Percentiles rank a stretch among this genome's conserved stretches.
phyloP scores from a whole-genome alignment of 495 filamentous ascomycete genomes.

The Penicillium angulare region DNA sequence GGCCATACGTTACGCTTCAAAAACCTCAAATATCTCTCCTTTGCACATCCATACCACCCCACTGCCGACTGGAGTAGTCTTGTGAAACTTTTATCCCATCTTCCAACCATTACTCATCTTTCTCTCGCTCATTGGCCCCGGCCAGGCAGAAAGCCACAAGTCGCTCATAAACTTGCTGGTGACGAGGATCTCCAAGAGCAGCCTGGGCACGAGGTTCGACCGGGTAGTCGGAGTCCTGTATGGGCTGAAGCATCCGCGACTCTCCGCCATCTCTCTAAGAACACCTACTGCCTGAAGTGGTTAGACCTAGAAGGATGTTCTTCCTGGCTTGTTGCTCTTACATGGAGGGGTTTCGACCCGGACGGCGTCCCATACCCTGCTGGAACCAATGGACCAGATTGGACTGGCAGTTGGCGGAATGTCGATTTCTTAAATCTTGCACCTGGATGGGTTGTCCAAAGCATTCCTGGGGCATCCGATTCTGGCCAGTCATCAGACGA shows the following conservation, averaged over 20 bases:
- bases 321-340: constrained; percentile 65
- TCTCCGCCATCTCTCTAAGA: constrained; percentile 63
- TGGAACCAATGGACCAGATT: constrained; percentile 41
- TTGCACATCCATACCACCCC: constrained; percentile 41
- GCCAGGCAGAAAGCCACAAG: constrained; percentile 56
- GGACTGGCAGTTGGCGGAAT: constrained; percentile 51
- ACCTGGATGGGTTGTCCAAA: constrained; percentile 39
- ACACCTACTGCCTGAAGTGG: constrained; percentile 70
- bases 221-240: no score
- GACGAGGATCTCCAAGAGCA: no score
- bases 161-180: no score
- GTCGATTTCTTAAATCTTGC: constrained; percentile 47
- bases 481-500: no score
- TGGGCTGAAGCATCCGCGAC: constrained; percentile 68
- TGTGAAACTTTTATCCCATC: constrained; percentile 56
- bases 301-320: constrained; percentile 79
- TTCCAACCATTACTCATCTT: constrained; percentile 70
- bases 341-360: constrained; percentile 36
- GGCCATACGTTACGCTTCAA: constrained; percentile 43
- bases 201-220: no score
- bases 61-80: constrained; percentile 66
- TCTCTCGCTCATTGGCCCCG: constrained; percentile 78
- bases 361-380: constrained; percentile 23
- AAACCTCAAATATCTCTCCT: constrained; percentile 51
- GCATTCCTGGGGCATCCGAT: no score